Evolutionary conservation across 2,329 filamentous ascomycete genomes (phyloP).

Genomic region (Aspergillus pseudonomiae): DNA sequence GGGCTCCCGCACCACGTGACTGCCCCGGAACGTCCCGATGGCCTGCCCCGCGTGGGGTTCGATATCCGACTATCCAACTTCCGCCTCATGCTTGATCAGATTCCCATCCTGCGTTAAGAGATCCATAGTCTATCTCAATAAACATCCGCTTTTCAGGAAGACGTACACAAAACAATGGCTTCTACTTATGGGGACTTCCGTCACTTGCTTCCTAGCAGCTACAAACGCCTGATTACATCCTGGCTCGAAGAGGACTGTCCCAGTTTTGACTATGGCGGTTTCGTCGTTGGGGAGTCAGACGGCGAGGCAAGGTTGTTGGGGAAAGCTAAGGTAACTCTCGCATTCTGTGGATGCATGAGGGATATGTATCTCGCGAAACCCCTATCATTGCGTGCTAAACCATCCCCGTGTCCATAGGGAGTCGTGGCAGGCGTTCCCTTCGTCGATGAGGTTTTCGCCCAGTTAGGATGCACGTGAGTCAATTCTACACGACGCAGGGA

Average conservation of each 20-base stretch:
- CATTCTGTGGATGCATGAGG: background rate
- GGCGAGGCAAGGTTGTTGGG: slow-evolving; percentile 56
- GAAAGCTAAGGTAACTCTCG: slow-evolving; percentile 53
- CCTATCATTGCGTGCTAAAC: background rate
- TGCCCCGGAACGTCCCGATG: background rate
- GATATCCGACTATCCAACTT: background rate
- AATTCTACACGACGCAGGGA: background rate
- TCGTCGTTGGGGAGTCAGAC: slow-evolving; percentile 74
- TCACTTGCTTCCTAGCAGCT: slow-evolving; percentile 81
- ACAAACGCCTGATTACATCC: slow-evolving; percentile 75
- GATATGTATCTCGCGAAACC: background rate
- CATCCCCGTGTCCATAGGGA: slow-evolving; percentile 52
- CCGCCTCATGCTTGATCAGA: background rate
- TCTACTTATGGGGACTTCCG: slow-evolving; percentile 61
- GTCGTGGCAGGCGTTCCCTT: slow-evolving; percentile 91
- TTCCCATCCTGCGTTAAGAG: background rate
- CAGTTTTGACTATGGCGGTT: slow-evolving; percentile 95
- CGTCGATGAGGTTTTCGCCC: slow-evolving; percentile 88
- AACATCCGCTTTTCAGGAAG: background rate
- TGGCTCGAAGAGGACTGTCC: slow-evolving; percentile 98
- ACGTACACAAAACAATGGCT: slow-evolving; percentile 49
- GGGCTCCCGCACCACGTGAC: background rate
- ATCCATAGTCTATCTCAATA: background rate
- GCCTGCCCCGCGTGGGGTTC: background rate
- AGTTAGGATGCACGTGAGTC: slow-evolving; percentile 77